Base-by-base conservation (phyloP, 2,329 filamentous ascomycete species). In the Bipolaris zeicola region DNA sequence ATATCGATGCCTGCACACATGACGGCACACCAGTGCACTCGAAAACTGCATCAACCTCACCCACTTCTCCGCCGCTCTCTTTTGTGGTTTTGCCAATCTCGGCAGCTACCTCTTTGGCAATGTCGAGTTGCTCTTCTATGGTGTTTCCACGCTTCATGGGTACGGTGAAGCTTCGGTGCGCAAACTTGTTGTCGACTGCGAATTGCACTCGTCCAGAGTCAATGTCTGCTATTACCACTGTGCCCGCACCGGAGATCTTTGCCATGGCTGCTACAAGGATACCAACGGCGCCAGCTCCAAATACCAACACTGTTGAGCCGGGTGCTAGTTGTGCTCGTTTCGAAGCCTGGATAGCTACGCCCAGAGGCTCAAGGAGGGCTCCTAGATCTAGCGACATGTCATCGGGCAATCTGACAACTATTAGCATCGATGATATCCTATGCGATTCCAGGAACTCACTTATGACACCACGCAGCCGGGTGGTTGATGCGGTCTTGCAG, bases 11-110 rank as follows among this genome's bases (percentile, higher is more conserved):
- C 71, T 91, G 89, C 77, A 91, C 87, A 71, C 89, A 91, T 0
- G 84, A 81, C 60, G 90, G 88, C 58, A 91, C 90, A 26, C 89
- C 89, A 0, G 89, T 92, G 70, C 89, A 92, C 75, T 92, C 89
- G 62, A 92, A 92, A 0, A 88, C 85, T 5, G 88, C 76, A 67
- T 91, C 88, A 2, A 91, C 83, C 44, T 89, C 87, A 1, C 78
- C 79, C 14, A 80, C 64, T 10, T 63, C 60, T 18, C 67, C 64
- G 26, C 70, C 72, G 24, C 65, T 72, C n/a, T 58, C 60, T 45
- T 67, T 69, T 42, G 69, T 64, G 0, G 78, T 65, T 64, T 77
- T 74, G 1, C 72, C 79, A 47, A 82, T 70, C 18, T 70, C 73
- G 3, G 72, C 76, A 24, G 81, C 81, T 11, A 76, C 79, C 58